Base-by-base conservation (phyloP, 2,329 filamentous ascomycete species). In the Botrytis pseudocinerea region DNA sequence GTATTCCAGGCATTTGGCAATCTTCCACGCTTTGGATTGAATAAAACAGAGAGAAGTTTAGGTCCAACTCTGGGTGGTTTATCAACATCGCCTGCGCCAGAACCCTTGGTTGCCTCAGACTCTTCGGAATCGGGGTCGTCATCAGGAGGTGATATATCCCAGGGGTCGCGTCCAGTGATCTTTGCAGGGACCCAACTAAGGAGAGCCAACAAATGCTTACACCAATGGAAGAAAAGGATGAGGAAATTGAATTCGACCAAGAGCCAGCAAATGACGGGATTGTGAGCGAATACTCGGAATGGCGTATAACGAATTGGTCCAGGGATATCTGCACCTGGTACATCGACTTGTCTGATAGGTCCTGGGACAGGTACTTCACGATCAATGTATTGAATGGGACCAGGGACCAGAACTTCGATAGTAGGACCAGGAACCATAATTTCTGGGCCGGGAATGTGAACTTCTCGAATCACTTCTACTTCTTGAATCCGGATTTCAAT, bases 241-340 rank as follows among this genome's bases (percentile, higher is more conserved):
- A 72, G 51, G 32, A 69, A 69, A 51, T 72, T 72, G 40, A 57
- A 69, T 68, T 72, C 69, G 66, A 77, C 64, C 46, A 76, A 40
- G 38, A 73, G 70, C 63, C 65, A 64, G 40, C 72, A 66, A 18
- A 61, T 18, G 18, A 72, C 16, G 14, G 70, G 70, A 69, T 72
- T 44, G 42, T 72, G 70, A 60, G 70, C 70, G 63, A 42, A 69
- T 14, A 69, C 44, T 28, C 42, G 70, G 51, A 69, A 72, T 59
- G 70, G 70, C 7, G 54, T 60, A 40, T 69, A 72, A 22, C 54
- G 70, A 48, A 60, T 46, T 28, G 63, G 63, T 12, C 63, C 63
- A 16, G 62, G 38, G 28, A 69, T 25, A 3, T 20, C 18, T 8
- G 14, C 6, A 5, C 32, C 54, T 20, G 42, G 38, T 20, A 2